Evolutionary conservation across 1,139 yeast species (phyloP).

Genomic region (Candida albicans): DNA sequence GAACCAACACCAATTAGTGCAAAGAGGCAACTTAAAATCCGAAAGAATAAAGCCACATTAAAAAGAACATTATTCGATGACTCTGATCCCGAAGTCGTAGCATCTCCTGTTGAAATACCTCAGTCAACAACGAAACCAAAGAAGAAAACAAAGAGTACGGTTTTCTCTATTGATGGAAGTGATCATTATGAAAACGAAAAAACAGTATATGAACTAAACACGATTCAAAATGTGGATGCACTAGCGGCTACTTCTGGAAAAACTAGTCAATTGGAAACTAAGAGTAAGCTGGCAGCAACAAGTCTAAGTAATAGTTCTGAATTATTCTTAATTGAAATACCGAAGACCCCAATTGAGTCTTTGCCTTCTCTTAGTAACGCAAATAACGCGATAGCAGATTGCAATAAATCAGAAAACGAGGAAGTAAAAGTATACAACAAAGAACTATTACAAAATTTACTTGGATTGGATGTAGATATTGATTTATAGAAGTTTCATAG

Average conservation of each 20-base stretch:
- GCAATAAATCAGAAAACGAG: not conserved
- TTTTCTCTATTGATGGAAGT: not conserved
- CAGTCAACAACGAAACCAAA: not conserved
- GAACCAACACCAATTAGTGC: no score
- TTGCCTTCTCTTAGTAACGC: no score
- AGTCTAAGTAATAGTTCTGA: no score
- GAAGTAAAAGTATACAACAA: slow-evolving; percentile 1
- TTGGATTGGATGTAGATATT: slow-evolving; percentile 11
- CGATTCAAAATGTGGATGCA: not conserved
- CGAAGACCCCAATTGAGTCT: no score
- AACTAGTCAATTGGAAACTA: not conserved
- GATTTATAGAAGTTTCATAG: slow-evolving; percentile 6
- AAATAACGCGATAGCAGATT: not conserved
- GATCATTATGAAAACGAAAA: not conserved
- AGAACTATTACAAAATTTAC: slow-evolving; percentile 7
- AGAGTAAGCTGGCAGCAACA: not conserved
- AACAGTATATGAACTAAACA: not conserved
- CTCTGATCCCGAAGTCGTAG: slow-evolving; percentile 1
- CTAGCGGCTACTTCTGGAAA: no score
- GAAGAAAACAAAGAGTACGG: not conserved
- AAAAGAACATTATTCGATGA: slow-evolving; percentile 4
- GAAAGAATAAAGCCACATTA: not conserved
- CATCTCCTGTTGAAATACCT: not conserved
- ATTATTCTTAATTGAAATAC: no score
- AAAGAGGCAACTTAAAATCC: not conserved